Conservation (phyloP, 2,329 filamentous ascomycete species). For the Pezicula rhizophila region DNA sequence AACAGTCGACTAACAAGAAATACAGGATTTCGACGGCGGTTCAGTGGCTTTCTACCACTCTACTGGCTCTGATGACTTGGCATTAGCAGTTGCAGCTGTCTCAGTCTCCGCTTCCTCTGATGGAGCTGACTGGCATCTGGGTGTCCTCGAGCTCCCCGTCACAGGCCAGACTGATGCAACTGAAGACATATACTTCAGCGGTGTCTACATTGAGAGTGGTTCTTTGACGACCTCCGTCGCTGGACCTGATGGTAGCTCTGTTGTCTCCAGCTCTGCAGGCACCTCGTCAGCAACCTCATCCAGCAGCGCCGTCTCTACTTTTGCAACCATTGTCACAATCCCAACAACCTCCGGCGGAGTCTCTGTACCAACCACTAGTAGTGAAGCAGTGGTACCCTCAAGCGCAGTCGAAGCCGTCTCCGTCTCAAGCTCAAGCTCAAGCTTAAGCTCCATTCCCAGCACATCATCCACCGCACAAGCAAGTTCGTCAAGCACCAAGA, state of each 20-base stretch:
- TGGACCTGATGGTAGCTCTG: conserved; percentile 24
- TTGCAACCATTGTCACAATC: too few relatives aligned
- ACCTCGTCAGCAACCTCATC: background rate
- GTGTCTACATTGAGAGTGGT: conserved; percentile 63
- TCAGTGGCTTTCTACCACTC: conserved; percentile 67
- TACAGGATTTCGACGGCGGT: conserved; percentile 51
- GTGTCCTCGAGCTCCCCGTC: conserved; percentile 60
- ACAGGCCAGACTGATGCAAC: conserved; percentile 43
- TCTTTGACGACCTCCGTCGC: conserved; percentile 33
- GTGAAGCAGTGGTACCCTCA: too few relatives aligned
- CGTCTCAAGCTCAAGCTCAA: too few relatives aligned
- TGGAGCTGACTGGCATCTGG: conserved; percentile 67
- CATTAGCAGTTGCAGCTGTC: conserved; percentile 53
- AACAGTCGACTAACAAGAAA: background rate
- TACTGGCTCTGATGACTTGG: conserved; percentile 52
- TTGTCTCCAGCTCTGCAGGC: conserved; percentile 5
- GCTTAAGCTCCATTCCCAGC: too few relatives aligned
- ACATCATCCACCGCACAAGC: too few relatives aligned
- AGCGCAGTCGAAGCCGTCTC: too few relatives aligned
- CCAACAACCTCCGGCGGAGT: too few relatives aligned
- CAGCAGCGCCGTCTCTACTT: too few relatives aligned
- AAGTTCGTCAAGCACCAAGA: too few relatives aligned
- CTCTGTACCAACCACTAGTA: too few relatives aligned
- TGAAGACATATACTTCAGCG: conserved; percentile 68
- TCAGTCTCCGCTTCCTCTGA: conserved; percentile 56